A percentile compares a stretch with the other conserved stretches of the same genome.
Evolutionary conservation across 225 moss, liverwort and hornwort genomes (phyloP).

Genomic region (Asterella californica): DNA sequence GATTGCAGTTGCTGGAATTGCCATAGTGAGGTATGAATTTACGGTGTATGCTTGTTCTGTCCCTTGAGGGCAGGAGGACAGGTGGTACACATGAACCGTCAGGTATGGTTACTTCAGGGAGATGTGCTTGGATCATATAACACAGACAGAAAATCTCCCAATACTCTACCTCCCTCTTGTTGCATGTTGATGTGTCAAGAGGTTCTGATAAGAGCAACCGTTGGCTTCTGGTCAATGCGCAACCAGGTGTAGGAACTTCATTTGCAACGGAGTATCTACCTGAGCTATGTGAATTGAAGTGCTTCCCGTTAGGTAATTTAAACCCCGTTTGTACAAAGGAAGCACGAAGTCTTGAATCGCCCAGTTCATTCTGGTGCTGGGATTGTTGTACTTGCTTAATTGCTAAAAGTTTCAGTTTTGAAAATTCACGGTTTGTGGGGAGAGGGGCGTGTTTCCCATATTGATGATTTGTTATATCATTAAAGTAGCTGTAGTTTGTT

Average conservation of each 20-base stretch:
- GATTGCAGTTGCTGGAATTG: slow-evolving; percentile 14
- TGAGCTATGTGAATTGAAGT: slow-evolving; percentile 29
- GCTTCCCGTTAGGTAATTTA: slow-evolving; percentile 17
- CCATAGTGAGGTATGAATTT: slow-evolving; percentile 23
- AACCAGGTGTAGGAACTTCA: slow-evolving; percentile 24
- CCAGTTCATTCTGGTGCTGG: slow-evolving; percentile 22
- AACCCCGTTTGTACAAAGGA: slow-evolving; percentile 19
- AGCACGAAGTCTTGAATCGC: slow-evolving; percentile 26
- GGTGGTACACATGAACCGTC: slow-evolving; percentile 13
- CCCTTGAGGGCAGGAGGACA: slow-evolving; percentile 12
- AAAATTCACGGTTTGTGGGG: slow-evolving; percentile 8
- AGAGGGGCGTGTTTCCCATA: background rate
- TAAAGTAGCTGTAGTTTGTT: background rate
- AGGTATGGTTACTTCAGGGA: slow-evolving; percentile 13
- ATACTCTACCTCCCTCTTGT: slow-evolving; percentile 17
- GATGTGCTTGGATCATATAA: slow-evolving; percentile 14
- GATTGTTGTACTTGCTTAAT: slow-evolving; percentile 29
- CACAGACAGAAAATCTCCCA: slow-evolving; percentile 4
- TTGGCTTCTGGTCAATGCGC: slow-evolving; percentile 18
- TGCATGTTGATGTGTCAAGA: slow-evolving; percentile 23
- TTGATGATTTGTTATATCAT: background rate
- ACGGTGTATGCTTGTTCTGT: slow-evolving; percentile 20
- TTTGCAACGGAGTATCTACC: slow-evolving; percentile 20
- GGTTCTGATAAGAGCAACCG: slow-evolving; percentile 27
- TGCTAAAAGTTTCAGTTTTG: slow-evolving; percentile 32